Base-by-base conservation (phyloP, 768 basidiomycete species). In the Rhodotorula diobovata region DNA sequence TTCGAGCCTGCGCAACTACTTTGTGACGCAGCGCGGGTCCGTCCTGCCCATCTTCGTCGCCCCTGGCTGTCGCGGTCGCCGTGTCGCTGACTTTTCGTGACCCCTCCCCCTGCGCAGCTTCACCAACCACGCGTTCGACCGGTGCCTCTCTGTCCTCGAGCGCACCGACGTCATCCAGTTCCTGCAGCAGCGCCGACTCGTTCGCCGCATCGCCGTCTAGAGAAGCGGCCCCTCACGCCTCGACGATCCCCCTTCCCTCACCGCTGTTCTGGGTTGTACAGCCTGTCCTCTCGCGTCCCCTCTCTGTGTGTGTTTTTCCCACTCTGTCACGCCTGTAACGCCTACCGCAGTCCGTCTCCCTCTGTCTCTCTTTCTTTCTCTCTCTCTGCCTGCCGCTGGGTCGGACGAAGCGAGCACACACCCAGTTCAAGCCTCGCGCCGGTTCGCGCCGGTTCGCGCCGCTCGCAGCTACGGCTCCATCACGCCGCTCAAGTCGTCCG, bases 151-250 rank as follows among this genome's bases (percentile, higher is more conserved):
- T 78, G 85, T 98, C 60, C 78, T 99, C 82, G 96, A 99, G 84
- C 95, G 96, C 83, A 84, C 93, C 72, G 96, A 99, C 80, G 85
- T 95, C n/a, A 84, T 99, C 34, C 84, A 92, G 76, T 99, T 97
- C 81, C 61, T 69, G 21, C 69, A 71, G 50, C 68, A 68, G 37
- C 69, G 74, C 54, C 45, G 72, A 2, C 65, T 66, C 53, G 72
- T 77, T 23, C 59, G 70, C 30, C 58, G 77, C 25, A 73, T 78
- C 56, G 73, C 65, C n/a, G 70, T 77, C 21, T 61, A 30, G 50
- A 21, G 43, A 11, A 25, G 46, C 21, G 20, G 28, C 21, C 18
- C 9, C 35, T 28, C 15, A 2, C 35, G 23, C 56, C 56, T 28
- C 28, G n/a, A n/a, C n/a, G n/a, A n/a, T 14, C 37, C 20, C 25